Evolutionary conservation across 192 early-diverging fungal genomes (phyloP).

Genomic region (Thamnidium elegans): DNA sequence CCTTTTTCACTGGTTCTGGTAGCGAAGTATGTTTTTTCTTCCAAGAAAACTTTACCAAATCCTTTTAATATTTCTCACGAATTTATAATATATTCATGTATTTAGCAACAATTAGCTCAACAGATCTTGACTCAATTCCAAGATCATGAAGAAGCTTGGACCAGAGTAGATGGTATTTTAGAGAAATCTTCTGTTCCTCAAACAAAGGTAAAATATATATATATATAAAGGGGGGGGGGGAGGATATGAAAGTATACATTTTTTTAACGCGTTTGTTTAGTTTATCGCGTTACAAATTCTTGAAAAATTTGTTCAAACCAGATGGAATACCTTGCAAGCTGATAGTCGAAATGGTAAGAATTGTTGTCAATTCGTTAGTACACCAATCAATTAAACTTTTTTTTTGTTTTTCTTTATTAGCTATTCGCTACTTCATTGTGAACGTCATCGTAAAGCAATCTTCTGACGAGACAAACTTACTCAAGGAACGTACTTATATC

Average conservation of each 20-base stretch:
- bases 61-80: neutral
- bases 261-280: conserved; percentile 15
- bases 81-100: conserved; percentile 8
- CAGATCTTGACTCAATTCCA: conserved; percentile 89
- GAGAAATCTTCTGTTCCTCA: conserved; percentile 72
- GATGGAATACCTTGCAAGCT: conserved; percentile 92
- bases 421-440: conserved; percentile 95
- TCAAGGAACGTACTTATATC: conserved; percentile 75
- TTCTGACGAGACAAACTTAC: conserved; percentile 77
- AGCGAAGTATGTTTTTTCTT: conserved; percentile 47
- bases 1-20: conserved; percentile 73
- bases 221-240: too few relatives aligned
- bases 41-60: neutral
- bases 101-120: conserved; percentile 83
- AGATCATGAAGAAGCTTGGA: conserved; percentile 95
- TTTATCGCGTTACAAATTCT: conserved; percentile 85
- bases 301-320: conserved; percentile 92
- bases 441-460: conserved; percentile 88
- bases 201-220: conserved; percentile 88
- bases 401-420: conserved; percentile 44
- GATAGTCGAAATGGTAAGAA: conserved; percentile 74
- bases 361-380: neutral
- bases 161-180: conserved; percentile 88
- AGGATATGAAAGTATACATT: neutral
- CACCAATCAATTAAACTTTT: neutral